These are phyloP conservation scores for Fusarium heterosporum DNA, from an alignment of 2,329 filamentous ascomycete species.

Conservation along the genomic window DNA sequence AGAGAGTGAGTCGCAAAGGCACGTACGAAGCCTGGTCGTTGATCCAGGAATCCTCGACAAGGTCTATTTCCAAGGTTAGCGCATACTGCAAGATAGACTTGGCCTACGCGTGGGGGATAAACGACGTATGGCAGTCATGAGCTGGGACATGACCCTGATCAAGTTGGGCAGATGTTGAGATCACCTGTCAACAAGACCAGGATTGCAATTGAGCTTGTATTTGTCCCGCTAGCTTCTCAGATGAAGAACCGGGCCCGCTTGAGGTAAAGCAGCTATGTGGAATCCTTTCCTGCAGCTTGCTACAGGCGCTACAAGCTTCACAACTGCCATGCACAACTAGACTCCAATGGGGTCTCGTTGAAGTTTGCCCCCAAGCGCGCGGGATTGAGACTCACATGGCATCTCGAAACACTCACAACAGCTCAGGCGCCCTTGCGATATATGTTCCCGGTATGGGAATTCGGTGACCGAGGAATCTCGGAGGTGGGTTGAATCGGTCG, in stretches of 20 bases:
- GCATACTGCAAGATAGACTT: constrained; percentile 11
- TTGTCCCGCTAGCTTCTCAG: constrained; percentile 11
- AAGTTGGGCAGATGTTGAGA: constrained; percentile 6
- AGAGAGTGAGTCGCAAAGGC: constrained; percentile 8
- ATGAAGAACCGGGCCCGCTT: constrained; percentile 6
- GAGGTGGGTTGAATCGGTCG: constrained; percentile 30
- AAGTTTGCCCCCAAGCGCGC: constrained; percentile 19
- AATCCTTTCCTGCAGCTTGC: constrained; percentile 18
- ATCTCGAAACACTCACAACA: constrained; percentile 50
- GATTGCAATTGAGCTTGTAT: constrained; percentile 42
- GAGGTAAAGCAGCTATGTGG: constrained; percentile 13
- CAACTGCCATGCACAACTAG: constrained; percentile 9
- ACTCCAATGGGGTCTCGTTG: constrained; percentile 12
- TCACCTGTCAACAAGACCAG: constrained; percentile 20
- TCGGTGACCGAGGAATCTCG: constrained; percentile 27
- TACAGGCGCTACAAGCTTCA: constrained; percentile 24
- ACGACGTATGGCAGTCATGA: constrained; percentile 11
- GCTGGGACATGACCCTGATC: constrained; percentile 9
- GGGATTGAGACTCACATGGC: constrained; percentile 53
- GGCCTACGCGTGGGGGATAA: constrained; percentile 4
- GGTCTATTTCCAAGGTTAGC: constrained; percentile 49
- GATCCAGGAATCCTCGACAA: constrained; percentile 56
- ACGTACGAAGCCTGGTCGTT: constrained; percentile 54
- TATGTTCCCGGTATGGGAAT: constrained; percentile 34
- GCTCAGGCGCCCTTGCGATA: constrained; percentile 39